phyloP scores from a whole-genome alignment of 2,329 filamentous ascomycete genomes.

The Claviceps arundinis region DNA sequence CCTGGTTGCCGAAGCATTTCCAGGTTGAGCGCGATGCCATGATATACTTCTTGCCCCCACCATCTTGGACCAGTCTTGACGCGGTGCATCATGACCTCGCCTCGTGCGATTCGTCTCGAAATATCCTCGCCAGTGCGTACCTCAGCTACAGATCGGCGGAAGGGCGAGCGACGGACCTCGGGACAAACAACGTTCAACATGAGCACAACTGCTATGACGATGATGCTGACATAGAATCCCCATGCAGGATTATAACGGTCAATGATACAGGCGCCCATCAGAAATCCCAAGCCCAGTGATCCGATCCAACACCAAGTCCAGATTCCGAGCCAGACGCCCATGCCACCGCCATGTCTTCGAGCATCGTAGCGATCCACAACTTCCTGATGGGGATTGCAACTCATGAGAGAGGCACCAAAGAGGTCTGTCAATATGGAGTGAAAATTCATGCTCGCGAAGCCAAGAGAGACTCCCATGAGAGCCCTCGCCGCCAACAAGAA shows the following conservation, averaged over 20 bases:
- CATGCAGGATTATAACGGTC: slow-evolving; percentile 50
- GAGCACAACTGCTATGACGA: slow-evolving; percentile 50
- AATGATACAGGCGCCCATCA: slow-evolving; percentile 58
- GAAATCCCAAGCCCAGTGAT: slow-evolving; percentile 57
- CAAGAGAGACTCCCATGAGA: slow-evolving; percentile 54
- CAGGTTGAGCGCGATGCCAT: slow-evolving; percentile 50
- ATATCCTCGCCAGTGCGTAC: slow-evolving; percentile 40
- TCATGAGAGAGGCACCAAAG: slow-evolving; percentile 65
- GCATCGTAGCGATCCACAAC: slow-evolving; percentile 54
- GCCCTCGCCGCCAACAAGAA: slow-evolving; percentile 50
- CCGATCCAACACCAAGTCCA: slow-evolving; percentile 70
- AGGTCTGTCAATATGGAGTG: slow-evolving; percentile 58
- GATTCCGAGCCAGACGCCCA: slow-evolving; percentile 66
- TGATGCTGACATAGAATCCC: slow-evolving; percentile 64
- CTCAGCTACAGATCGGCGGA: slow-evolving; percentile 54
- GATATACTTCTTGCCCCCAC: slow-evolving; percentile 66
- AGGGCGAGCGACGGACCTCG: slow-evolving; percentile 57
- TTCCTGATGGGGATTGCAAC: slow-evolving; percentile 58
- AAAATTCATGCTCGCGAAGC: slow-evolving; percentile 68
- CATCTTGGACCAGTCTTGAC: slow-evolving; percentile 57
- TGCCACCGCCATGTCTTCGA: slow-evolving; percentile 61
- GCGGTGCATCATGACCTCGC: slow-evolving; percentile 66
- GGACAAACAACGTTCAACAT: slow-evolving; percentile 59
- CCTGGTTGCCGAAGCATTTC: slow-evolving; percentile 65
- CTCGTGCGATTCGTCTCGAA: slow-evolving; percentile 49